Conservation (phyloP, 805 yeast species). For the Kodamaea leandrae region DNA sequence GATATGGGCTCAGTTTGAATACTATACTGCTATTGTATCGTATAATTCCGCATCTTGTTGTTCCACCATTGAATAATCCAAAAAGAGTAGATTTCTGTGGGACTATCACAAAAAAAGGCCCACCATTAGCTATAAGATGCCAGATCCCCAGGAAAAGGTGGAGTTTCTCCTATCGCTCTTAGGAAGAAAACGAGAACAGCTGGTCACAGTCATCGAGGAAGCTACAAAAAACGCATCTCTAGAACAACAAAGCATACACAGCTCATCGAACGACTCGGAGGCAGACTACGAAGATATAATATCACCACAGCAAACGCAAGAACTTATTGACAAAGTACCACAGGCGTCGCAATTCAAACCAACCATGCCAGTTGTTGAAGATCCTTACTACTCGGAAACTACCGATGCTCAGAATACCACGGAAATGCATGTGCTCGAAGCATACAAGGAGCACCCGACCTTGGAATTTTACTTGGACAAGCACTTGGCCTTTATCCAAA, state of each 20-base stretch:
- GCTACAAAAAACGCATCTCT: constrained; percentile 8
- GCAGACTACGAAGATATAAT: constrained; percentile 24
- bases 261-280: constrained; percentile 3
- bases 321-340: constrained; percentile 4
- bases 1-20: too few relatives aligned
- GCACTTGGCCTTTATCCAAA: constrained; percentile 46
- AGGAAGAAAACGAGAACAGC: constrained; percentile 1
- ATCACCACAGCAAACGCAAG: background rate
- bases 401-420: constrained; percentile 12
- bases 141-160: constrained; percentile 8
- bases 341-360: constrained; percentile 11
- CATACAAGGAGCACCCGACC: constrained; percentile 6
- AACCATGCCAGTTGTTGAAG: constrained; percentile 4
- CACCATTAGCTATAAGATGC: constrained; percentile 15
- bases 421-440: constrained; percentile 11
- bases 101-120: too few relatives aligned
- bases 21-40: too few relatives aligned
- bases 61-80: too few relatives aligned
- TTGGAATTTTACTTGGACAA: constrained; percentile 15
- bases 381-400: constrained; percentile 13
- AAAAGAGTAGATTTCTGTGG: background rate
- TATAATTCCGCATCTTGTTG: too few relatives aligned
- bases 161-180: constrained; percentile 7
- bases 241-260: constrained; percentile 1
- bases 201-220: background rate